phyloP scores from a whole-genome alignment of 2,329 filamentous ascomycete genomes.

The Aspergillus bombycis region DNA sequence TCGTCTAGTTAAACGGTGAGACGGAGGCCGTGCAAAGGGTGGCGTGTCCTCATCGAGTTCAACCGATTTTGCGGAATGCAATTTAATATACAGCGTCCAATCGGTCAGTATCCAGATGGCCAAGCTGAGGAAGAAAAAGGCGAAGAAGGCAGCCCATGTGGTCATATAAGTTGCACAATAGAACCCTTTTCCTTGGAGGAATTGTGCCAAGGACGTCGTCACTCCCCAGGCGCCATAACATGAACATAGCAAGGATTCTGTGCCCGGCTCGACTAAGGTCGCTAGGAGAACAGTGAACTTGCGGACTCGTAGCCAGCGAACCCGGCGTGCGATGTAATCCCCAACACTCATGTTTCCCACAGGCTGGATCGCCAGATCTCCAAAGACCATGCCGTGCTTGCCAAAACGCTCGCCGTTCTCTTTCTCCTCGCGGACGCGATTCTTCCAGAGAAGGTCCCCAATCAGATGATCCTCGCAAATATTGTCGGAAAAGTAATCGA shows the following conservation, averaged over 20 bases:
- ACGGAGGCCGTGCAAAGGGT: constrained; percentile 63
- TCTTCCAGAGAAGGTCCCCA: constrained; percentile 84
- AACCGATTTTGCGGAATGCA: constrained; percentile 74
- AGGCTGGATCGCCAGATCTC: constrained; percentile 88
- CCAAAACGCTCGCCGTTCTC: constrained; percentile 53
- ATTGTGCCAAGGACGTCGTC: constrained; percentile 66
- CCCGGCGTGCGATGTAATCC: constrained; percentile 78
- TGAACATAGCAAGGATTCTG: constrained; percentile 84
- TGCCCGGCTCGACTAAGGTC: constrained; percentile 88
- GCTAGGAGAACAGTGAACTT: constrained; percentile 92
- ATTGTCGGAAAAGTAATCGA: constrained; percentile 92
- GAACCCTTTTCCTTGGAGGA: constrained; percentile 53
- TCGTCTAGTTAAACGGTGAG: constrained; percentile 52
- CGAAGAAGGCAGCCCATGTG: constrained; percentile 68
- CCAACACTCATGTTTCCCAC: constrained; percentile 77
- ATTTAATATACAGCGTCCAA: constrained; percentile 69
- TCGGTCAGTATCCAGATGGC: constrained; percentile 74
- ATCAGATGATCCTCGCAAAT: constrained; percentile 98
- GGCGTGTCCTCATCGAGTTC: constrained; percentile 75
- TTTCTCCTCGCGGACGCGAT: constrained; percentile 39
- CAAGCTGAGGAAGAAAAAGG: constrained; percentile 69
- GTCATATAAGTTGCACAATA: constrained; percentile 54
- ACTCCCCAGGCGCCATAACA: constrained; percentile 77
- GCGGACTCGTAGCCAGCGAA: constrained; percentile 87
- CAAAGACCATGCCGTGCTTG: constrained; percentile 82